These are phyloP conservation scores for Rubus idaeus DNA, from an alignment of 306 rosid species.

Conservation along the genomic window DNA sequence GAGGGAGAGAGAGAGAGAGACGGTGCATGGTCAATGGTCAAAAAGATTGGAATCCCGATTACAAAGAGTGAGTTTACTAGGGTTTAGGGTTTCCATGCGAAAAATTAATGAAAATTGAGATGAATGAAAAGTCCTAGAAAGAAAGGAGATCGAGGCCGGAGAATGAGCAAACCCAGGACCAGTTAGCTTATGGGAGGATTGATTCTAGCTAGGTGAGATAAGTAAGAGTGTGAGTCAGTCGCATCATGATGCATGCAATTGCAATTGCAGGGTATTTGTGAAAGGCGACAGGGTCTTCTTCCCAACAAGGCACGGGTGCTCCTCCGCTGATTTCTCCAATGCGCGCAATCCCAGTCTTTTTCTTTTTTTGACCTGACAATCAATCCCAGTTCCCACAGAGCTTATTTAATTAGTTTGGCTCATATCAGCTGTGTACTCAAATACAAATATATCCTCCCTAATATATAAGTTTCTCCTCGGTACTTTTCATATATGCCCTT, in stretches of 20 bases:
- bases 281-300: conserved; percentile 25
- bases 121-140: conserved; percentile 32
- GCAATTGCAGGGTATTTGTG: not conserved
- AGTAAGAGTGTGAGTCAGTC: conserved; percentile 12
- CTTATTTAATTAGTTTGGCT: not conserved
- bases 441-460: not conserved
- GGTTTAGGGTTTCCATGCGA: conserved; percentile 41
- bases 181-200: conserved; percentile 55
- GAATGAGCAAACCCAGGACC: conserved; percentile 70
- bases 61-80: conserved; percentile 29
- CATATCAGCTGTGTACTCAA: not conserved
- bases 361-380: conserved; percentile 21
- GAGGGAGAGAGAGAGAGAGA: conserved; percentile 4
- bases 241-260: conserved; percentile 9
- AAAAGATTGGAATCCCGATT: conserved; percentile 70
- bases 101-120: conserved; percentile 6
- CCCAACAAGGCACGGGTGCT: conserved; percentile 92
- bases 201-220: conserved; percentile 45
- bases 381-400: conserved; percentile 4
- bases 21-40: conserved; percentile 60
- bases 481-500: not conserved
- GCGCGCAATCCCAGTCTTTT: conserved; percentile 45
- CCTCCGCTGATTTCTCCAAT: conserved; percentile 97
- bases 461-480: conserved; percentile 15
- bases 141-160: conserved; percentile 36